Conservation (phyloP, 257 asterid genomes). For the Solanum infundibuliforme region DNA sequence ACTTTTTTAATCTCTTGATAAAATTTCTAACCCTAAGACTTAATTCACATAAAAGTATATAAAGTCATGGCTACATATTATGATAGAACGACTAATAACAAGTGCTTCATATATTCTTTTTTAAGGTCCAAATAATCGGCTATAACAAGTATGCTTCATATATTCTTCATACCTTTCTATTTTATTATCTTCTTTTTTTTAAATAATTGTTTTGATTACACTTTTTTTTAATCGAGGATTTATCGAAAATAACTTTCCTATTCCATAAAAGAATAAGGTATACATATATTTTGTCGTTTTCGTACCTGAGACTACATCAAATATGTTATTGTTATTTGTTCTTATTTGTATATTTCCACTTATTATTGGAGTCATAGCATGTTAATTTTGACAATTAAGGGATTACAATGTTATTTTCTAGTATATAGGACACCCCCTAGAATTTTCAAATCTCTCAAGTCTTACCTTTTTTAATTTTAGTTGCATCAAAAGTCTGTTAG, state of each 20-base stretch:
- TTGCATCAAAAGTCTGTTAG: background rate
- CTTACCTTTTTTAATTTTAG: background rate
- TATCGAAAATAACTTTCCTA: background rate
- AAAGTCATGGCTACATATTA: background rate
- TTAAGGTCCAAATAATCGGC: too few relatives aligned
- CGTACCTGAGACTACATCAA: fast-evolving
- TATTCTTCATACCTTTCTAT: too few relatives aligned
- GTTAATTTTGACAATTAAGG: background rate
- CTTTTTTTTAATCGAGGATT: background rate
- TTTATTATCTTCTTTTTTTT: too few relatives aligned
- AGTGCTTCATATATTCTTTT: too few relatives aligned
- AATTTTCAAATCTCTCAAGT: background rate
- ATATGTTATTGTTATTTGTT: background rate
- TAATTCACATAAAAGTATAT: too few relatives aligned
- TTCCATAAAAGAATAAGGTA: background rate
- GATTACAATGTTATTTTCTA: background rate
- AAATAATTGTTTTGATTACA: background rate
- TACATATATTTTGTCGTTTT: background rate
- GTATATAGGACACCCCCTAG: background rate
- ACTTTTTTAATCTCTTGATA: background rate
- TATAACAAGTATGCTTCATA: too few relatives aligned
- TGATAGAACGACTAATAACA: too few relatives aligned
- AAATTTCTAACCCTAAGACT: too few relatives aligned
- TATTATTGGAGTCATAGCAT: background rate
- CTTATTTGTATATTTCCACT: background rate